Conservation (phyloP, 2,329 filamentous ascomycete species). For the Microdochium bolleyi region DNA sequence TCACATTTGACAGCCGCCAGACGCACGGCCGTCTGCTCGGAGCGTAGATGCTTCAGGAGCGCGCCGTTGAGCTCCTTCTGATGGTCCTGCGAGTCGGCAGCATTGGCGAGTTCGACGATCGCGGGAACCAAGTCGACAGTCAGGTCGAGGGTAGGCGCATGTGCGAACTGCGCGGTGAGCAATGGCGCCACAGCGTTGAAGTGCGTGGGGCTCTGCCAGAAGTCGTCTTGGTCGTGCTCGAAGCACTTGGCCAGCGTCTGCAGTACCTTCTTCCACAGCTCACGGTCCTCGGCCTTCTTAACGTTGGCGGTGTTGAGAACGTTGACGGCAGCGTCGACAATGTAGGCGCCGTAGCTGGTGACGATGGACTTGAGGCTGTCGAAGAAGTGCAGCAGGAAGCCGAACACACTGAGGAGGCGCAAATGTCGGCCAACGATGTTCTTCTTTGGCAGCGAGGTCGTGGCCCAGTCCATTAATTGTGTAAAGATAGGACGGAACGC, state of each 20-base stretch:
- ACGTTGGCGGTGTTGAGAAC: constrained; percentile 43
- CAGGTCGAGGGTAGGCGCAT: constrained; percentile 35
- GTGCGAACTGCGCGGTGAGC: constrained; percentile 58
- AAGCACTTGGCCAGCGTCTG: constrained; percentile 69
- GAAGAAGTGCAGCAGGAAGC: constrained; percentile 75
- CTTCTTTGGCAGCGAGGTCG: constrained; percentile 50
- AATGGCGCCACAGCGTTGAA: constrained; percentile 65
- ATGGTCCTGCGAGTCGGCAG: constrained; percentile 79
- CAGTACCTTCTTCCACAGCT: constrained; percentile 63
- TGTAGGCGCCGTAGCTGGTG: constrained; percentile 81
- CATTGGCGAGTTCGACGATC: constrained; percentile 70
- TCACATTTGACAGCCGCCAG: constrained; percentile 78
- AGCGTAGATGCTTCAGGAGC: constrained; percentile 71
- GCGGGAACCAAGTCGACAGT: constrained; percentile 58
- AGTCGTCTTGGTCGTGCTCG: constrained; percentile 85
- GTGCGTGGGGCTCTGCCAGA: constrained; percentile 89
- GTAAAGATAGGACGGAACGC: constrained; percentile 89
- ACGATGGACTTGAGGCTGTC: constrained; percentile 86
- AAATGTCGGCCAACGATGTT: constrained; percentile 49
- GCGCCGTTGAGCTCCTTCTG: constrained; percentile 80
- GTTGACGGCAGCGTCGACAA: constrained; percentile 66
- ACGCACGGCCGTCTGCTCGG: constrained; percentile 62
- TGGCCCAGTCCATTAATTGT: constrained; percentile 76
- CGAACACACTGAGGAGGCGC: constrained; percentile 70
- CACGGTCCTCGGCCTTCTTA: constrained; percentile 40